Evolutionary conservation across 1,139 yeast species (phyloP).

Genomic region (Yamadazyma kanchanaburiensis): DNA sequence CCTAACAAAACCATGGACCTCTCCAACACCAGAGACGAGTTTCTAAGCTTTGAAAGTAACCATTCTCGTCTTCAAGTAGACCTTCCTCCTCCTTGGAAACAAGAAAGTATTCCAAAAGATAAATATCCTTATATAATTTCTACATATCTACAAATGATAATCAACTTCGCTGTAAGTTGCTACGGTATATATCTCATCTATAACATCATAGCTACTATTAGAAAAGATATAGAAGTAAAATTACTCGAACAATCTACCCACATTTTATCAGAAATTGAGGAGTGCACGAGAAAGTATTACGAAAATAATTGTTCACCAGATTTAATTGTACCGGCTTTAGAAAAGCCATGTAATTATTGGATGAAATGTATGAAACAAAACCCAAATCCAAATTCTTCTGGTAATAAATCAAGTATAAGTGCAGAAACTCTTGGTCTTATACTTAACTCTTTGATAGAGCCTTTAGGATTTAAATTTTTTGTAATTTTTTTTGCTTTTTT

Average conservation of each 20-base stretch:
- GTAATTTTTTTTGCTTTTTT: constrained; percentile 32
- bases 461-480: constrained; percentile 57
- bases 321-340: constrained; percentile 57
- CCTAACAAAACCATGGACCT: constrained; percentile 7
- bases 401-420: constrained; percentile 49
- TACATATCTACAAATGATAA: constrained; percentile 54
- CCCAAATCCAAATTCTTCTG: constrained; percentile 40
- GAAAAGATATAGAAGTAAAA: constrained; percentile 50
- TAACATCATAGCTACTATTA: constrained; percentile 43
- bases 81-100: constrained; percentile 51
- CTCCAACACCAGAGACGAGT: constrained; percentile 6
- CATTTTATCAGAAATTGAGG: constrained; percentile 37
- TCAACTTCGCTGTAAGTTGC: constrained; percentile 44
- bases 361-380: constrained; percentile 59
- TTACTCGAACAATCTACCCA: constrained; percentile 39
- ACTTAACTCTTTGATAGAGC: constrained; percentile 62
- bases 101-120: constrained; percentile 33
- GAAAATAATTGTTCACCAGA: constrained; percentile 59
- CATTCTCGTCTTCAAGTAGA: constrained; percentile 2
- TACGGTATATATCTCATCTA: constrained; percentile 42
- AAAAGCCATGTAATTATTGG: constrained; percentile 57
- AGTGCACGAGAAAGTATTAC: constrained; percentile 48
- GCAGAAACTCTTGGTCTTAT: constrained; percentile 64
- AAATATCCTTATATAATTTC: constrained; percentile 49
- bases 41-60: constrained; percentile 6